Conservation (phyloP, 352 stramenopile genomes). For the Globisporangium cylindrosporum region DNA sequence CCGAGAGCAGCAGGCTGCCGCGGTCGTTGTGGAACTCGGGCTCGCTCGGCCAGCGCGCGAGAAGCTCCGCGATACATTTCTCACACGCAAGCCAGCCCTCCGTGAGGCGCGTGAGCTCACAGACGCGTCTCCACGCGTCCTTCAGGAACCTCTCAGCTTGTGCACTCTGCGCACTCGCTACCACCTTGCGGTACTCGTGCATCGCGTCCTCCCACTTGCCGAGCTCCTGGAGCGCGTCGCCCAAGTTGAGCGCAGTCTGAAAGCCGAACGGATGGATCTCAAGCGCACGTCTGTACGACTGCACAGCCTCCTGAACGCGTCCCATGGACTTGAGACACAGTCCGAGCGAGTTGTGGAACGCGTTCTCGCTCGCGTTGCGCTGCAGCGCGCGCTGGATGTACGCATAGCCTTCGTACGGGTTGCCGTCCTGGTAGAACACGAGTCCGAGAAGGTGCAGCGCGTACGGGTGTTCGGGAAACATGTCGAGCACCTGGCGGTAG, state of each 20-base stretch:
- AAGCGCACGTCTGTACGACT: constrained; percentile 46
- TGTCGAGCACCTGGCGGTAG: constrained; percentile 49
- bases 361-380: constrained; percentile 39
- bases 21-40: constrained; percentile 55
- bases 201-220: constrained; percentile 60
- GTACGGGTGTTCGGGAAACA: constrained; percentile 42
- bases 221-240: constrained; percentile 34
- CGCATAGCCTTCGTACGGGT: constrained; percentile 25
- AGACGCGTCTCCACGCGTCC: constrained; percentile 40
- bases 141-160: constrained; percentile 27
- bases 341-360: constrained; percentile 54
- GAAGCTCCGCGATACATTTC: constrained; percentile 46
- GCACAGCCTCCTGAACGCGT: constrained; percentile 39
- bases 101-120: constrained; percentile 48
- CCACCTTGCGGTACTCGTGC: constrained; percentile 48
- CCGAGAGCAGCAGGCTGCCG: constrained; percentile 49
- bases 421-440: constrained; percentile 41
- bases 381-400: constrained; percentile 43
- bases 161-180: constrained; percentile 11
- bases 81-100: constrained; percentile 49
- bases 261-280: constrained; percentile 44
- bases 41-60: constrained; percentile 51
- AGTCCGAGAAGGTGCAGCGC: constrained; percentile 56
- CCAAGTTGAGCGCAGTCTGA: constrained; percentile 52
- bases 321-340: constrained; percentile 46